Base-by-base conservation (phyloP, 352 stramenopile genomes). In the Phytophthora fragariaefolia region DNA sequence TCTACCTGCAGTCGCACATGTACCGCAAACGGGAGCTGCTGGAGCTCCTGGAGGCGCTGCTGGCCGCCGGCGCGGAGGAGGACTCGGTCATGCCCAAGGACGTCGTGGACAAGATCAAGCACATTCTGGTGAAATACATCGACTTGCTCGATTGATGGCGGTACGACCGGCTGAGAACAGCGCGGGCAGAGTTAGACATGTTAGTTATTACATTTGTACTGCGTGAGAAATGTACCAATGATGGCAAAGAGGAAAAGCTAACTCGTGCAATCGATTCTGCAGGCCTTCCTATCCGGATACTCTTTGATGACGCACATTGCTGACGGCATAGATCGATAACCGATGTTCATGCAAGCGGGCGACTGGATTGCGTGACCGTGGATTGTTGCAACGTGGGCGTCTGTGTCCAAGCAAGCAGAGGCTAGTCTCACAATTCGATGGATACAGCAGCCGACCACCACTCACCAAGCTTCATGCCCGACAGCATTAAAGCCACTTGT, bases 21-120 rank as follows among this genome's bases (percentile, higher is more conserved):
- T 93, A 93, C 59, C 79, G 85, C 6, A 88, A 88, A 54, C 50
- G 46, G 0, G 85, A 91, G 47, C 36, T 93, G 9, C 69, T 85
- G 46, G 28, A 51, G 45, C 42, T 88, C 22, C 69, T 91, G 4
- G 73, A 91, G 36, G 76, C 79, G 13, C 32, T 93, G n/a, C 34
- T 90, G 3, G 71, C 63, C 6, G 62, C 61, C 9, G 83, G 75
- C 8, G 69, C 56, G 0, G 51, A 71, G 2, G 76, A 83, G 3
- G 82, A 90, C 53, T 77, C 80, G 8, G 34, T 40, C 1, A 51
- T 90, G 55, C 77, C 82, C 0, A 48, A 30, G 3, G 60, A 79
- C 0, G 69, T 83, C 3, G 66, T 77, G 0, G 38, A 75, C 30
- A 63, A 66, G 34, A 71, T 79, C 18, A 78, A 86, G 18, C 68